A percentile compares a stretch with the other conserved stretches of the same genome.
phyloP scores from a whole-genome alignment of 768 basidiomycete species.

The Psilocybe azurescens region DNA sequence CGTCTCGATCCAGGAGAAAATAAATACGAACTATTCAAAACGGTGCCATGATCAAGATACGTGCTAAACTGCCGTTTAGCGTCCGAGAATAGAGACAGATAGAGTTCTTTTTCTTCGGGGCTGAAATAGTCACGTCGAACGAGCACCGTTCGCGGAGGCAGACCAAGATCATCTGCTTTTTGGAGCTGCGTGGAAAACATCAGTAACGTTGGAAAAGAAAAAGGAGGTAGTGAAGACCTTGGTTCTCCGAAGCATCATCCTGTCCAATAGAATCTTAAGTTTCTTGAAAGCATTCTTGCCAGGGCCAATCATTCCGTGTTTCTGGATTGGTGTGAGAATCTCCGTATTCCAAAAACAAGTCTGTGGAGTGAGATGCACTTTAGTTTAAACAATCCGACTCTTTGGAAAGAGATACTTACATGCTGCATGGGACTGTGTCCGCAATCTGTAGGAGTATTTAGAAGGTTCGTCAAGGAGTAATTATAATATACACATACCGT shows the following conservation, averaged over 20 bases:
- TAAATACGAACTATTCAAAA: constrained; percentile 81
- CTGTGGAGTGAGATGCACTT: constrained; percentile 37
- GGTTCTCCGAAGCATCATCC: constrained; percentile 95
- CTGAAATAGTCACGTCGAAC: constrained; percentile 93
- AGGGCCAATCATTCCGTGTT: constrained; percentile 80
- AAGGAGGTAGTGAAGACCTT: constrained; percentile 50
- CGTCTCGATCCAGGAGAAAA: background rate
- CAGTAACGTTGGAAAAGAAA: background rate
- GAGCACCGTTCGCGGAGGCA: constrained; percentile 91
- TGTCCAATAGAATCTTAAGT: constrained; percentile 83
- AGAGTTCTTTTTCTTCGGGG: constrained; percentile 96
- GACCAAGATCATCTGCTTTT: constrained; percentile 93
- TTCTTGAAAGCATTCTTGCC: constrained; percentile 91
- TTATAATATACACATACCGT: constrained; percentile 53
- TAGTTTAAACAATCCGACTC: constrained; percentile 1
- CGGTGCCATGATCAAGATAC: constrained; percentile 87
- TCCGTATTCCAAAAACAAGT: constrained; percentile 98
- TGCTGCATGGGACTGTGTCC: constrained; percentile 88
- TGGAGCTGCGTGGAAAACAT: constrained; percentile 62
- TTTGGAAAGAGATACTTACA: constrained; percentile 30
- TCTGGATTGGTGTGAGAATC: constrained; percentile 96
- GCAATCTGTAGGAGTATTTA: constrained; percentile 56
- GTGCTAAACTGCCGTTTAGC: constrained; percentile 93
- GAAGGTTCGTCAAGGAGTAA: background rate
- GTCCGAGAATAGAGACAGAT: constrained; percentile 88